These are phyloP conservation scores for Backusella sp. DNA, from an alignment of 192 early-diverging fungal genomes.

Conservation along the genomic window DNA sequence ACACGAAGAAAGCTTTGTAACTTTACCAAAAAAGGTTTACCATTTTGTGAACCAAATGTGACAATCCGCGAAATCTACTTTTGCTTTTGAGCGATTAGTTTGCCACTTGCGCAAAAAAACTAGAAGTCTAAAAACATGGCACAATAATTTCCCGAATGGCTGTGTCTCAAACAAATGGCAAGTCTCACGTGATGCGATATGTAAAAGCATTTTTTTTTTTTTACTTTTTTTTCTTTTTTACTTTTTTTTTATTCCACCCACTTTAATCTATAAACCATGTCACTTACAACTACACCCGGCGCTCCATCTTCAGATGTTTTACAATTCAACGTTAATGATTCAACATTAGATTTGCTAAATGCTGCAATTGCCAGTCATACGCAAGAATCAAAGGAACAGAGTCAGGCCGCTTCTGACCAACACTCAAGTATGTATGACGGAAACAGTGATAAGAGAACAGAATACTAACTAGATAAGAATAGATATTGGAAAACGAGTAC, in stretches of 20 bases:
- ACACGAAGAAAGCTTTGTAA: too few species aligned
- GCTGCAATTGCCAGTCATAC: constrained; percentile 6
- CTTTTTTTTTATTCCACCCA: background rate
- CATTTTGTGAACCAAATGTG: too few species aligned
- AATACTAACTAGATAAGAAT: background rate
- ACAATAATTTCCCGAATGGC: too few species aligned
- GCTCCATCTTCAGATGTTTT: background rate
- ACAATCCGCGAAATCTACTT: too few species aligned
- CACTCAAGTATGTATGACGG: background rate
- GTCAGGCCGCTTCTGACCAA: background rate
- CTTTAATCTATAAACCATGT: background rate
- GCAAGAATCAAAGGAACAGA: background rate
- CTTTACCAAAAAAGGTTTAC: too few species aligned
- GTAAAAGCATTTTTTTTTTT: too few species aligned
- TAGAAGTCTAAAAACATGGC: too few species aligned
- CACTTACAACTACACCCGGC: background rate
- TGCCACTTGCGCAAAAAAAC: too few species aligned
- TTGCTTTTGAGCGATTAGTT: too few species aligned
- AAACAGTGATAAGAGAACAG: background rate
- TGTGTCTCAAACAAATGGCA: too few species aligned
- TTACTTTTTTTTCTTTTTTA: background rate
- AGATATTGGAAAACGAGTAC: background rate
- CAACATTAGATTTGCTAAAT: constrained; percentile 6
- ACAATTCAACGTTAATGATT: constrained; percentile 7
- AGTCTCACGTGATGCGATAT: too few species aligned